Percentiles rank a stretch among this genome's conserved stretches.
Conservation (phyloP, 805 yeast species). For the Lipomyces kockii region DNA sequence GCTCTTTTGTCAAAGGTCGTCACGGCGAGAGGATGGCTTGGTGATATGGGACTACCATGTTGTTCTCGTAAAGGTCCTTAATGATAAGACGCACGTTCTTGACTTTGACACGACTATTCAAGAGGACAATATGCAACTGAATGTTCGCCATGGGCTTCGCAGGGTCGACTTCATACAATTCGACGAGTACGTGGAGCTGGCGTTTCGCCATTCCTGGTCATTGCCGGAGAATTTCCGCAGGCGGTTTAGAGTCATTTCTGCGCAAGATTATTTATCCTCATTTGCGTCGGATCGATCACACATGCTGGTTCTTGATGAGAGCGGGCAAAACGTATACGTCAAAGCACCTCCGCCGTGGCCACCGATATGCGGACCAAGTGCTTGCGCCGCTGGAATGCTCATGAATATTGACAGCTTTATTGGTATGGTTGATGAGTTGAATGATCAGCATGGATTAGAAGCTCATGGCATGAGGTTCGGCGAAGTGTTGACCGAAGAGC, state of each 20-base stretch:
- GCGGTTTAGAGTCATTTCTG: slow-evolving; percentile 13
- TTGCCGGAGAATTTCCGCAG: background rate
- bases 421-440: background rate
- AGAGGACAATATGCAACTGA: background rate
- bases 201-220: slow-evolving; percentile 8
- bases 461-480: background rate
- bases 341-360: slow-evolving; percentile 16
- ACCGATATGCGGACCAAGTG: slow-evolving; percentile 9
- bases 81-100: slow-evolving; percentile 2
- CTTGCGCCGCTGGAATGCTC: background rate
- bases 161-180: slow-evolving; percentile 5
- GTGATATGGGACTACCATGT: slow-evolving; percentile 34
- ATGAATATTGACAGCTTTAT: slow-evolving; percentile 13
- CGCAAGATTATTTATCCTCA: background rate
- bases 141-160: background rate
- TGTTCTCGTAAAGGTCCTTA: background rate
- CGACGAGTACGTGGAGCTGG: slow-evolving; percentile 3
- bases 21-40: background rate
- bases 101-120: slow-evolving; percentile 20
- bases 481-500: slow-evolving; percentile 3
- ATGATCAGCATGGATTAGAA: background rate
- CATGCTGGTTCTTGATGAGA: slow-evolving; percentile 14
- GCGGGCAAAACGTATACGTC: slow-evolving; percentile 1
- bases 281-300: slow-evolving; percentile 33
- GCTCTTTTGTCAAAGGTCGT: slow-evolving; percentile 14